A percentile compares a stretch with the other conserved stretches of the same genome.
Conservation (phyloP, 352 stramenopile genomes). For the Chloridella minuta region DNA sequence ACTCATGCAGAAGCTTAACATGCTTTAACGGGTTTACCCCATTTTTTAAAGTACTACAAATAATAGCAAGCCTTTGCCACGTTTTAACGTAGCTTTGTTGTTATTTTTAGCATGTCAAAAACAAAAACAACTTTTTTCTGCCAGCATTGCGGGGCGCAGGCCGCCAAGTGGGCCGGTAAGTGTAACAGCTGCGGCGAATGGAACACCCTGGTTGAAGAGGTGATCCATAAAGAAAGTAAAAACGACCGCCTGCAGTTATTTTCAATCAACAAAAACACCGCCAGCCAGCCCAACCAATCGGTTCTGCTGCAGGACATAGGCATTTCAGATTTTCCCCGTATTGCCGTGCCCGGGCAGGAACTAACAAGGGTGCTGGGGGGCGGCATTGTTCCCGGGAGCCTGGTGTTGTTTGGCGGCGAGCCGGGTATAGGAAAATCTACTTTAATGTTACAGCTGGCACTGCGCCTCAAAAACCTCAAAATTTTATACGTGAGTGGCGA, state of each 20-base stretch:
- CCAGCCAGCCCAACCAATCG: not conserved
- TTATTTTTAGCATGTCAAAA: no score
- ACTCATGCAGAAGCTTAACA: not conserved
- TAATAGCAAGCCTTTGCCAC: not conserved
- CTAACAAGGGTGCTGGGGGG: conserved; percentile 68
- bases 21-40: not conserved
- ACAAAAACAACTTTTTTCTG: conserved; percentile 9
- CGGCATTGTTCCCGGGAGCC: conserved; percentile 59
- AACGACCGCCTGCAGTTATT: not conserved
- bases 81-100: not conserved
- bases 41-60: not conserved
- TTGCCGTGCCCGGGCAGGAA: conserved; percentile 37
- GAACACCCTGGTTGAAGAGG: conserved; percentile 37
- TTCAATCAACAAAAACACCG: not conserved
- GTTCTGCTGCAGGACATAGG: conserved; percentile 13
- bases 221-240: not conserved
- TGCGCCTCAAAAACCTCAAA: conserved; percentile 21
- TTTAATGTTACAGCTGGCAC: conserved; percentile 59
- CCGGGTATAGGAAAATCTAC: conserved; percentile 56
- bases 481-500: conserved; percentile 32
- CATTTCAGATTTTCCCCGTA: conserved; percentile 42
- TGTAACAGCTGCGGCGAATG: conserved; percentile 39
- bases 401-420: conserved; percentile 66
- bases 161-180: conserved; percentile 29
- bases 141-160: conserved; percentile 26